A percentile compares a stretch with the other conserved stretches of the same genome.
Conservation (phyloP, 371 early-diverging fungal species). For the Rhizomucor miehei region DNA sequence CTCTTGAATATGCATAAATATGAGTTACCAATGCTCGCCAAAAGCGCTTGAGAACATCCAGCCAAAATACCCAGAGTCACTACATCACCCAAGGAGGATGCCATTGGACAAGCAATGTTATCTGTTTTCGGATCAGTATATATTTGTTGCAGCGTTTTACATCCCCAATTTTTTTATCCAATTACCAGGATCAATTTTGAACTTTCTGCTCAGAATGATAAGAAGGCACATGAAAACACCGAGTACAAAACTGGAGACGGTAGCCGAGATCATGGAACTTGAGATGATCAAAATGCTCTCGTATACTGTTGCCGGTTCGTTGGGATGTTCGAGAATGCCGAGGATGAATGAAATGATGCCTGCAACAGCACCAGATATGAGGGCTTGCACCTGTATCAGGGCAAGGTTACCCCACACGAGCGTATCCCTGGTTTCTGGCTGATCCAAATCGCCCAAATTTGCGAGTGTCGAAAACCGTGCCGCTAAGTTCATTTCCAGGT, state of each 20-base stretch:
- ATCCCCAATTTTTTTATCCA: slow-evolving; percentile 2
- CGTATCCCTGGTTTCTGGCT: slow-evolving; percentile 40
- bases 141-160: no score
- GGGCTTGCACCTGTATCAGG: slow-evolving; percentile 70
- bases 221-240: slow-evolving; percentile 73
- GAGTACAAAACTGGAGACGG: slow-evolving; percentile 69
- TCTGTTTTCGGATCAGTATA: slow-evolving; percentile 26
- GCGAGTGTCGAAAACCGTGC: slow-evolving; percentile 80
- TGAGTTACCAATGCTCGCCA: slow-evolving; percentile 41
- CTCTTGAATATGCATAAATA: no score
- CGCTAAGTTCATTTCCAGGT: slow-evolving; percentile 87
- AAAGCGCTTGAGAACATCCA: slow-evolving; percentile 49
- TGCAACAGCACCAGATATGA: slow-evolving; percentile 67
- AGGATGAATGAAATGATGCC: slow-evolving; percentile 66
- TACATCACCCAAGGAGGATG: slow-evolving; percentile 73
- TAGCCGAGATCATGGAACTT: slow-evolving; percentile 70
- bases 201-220: slow-evolving; percentile 63
- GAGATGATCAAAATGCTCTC: slow-evolving; percentile 69
- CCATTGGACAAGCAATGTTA: slow-evolving; percentile 71
- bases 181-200: slow-evolving; percentile 77
- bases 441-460: slow-evolving; percentile 65
- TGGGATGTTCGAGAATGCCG: slow-evolving; percentile 57
- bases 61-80: slow-evolving; percentile 68
- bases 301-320: slow-evolving; percentile 34
- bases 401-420: slow-evolving; percentile 69